Percentiles rank a stretch among this genome's conserved stretches.
These are phyloP conservation scores for Haberlea rhodopensis DNA, from an alignment of 257 asterid species.

Conservation along the genomic window DNA sequence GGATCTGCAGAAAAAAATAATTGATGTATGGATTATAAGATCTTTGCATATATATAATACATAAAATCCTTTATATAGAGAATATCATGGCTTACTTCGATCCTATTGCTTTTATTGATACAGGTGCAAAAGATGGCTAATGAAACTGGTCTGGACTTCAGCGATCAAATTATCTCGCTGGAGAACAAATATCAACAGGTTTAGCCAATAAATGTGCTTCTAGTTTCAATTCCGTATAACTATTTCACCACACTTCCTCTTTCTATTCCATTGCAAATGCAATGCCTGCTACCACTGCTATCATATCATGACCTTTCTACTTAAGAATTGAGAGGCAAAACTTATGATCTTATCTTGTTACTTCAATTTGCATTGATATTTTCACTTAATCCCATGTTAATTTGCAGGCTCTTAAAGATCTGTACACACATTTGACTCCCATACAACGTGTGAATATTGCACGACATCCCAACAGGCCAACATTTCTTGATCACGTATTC, in stretches of 20 bases:
- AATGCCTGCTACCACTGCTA: neutral
- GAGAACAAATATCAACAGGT: slow-evolving; percentile 92
- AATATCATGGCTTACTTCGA: slow-evolving; percentile 17
- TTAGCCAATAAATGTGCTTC: slow-evolving; percentile 20
- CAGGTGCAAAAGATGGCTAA: slow-evolving; percentile 92
- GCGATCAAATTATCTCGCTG: slow-evolving; percentile 64
- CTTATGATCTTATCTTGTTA: slow-evolving; percentile 14
- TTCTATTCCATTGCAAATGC: slow-evolving; percentile 9
- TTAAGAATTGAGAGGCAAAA: slow-evolving; percentile 16
- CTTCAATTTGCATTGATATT: slow-evolving; percentile 16
- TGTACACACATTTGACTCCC: slow-evolving; percentile 75
- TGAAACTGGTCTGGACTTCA: slow-evolving; percentile 90
- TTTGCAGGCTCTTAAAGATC: slow-evolving; percentile 77
- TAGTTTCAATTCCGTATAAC: neutral
- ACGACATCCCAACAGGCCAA: slow-evolving; percentile 85
- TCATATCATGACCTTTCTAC: slow-evolving; percentile 13
- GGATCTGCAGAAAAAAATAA: slow-evolving; percentile 70
- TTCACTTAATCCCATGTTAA: slow-evolving; percentile 15
- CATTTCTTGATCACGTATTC: slow-evolving; percentile 84
- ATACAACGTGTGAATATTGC: slow-evolving; percentile 85
- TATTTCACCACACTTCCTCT: slow-evolving; percentile 17
- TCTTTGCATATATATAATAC: neutral
- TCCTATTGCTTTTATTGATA: slow-evolving; percentile 21
- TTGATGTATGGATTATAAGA: slow-evolving; percentile 51
- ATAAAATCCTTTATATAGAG: slow-evolving; percentile 7